A percentile compares a stretch with the other conserved stretches of the same genome.
phyloP scores from a whole-genome alignment of 352 stramenopile species.

The Pilasporangium apinafurcum region DNA sequence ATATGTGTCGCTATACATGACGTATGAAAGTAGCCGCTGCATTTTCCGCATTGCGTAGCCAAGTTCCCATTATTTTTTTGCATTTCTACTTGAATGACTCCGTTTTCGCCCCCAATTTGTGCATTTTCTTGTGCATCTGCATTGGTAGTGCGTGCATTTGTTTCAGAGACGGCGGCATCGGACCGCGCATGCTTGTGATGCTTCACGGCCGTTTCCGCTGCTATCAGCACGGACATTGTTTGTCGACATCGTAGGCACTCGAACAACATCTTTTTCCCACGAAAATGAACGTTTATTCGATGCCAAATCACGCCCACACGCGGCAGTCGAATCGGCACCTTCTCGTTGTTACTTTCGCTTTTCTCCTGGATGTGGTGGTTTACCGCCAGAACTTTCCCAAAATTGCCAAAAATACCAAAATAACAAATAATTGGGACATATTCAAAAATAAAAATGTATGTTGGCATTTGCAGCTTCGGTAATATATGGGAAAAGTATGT shows the following conservation, averaged over 20 bases:
- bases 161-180: not conserved
- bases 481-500: too few species aligned
- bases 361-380: too few species aligned
- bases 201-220: slow-evolving; percentile 2
- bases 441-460: too few species aligned
- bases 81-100: slow-evolving; percentile 3
- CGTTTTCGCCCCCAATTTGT: not conserved
- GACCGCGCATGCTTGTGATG: slow-evolving; percentile 2
- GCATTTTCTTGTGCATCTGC: not conserved
- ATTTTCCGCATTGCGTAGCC: slow-evolving; percentile 22
- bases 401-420: too few species aligned
- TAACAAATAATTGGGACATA: too few species aligned
- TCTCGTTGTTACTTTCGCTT: too few species aligned
- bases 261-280: slow-evolving; percentile 27
- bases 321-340: too few species aligned
- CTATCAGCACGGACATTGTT: slow-evolving; percentile 3
- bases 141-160: not conserved
- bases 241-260: slow-evolving; percentile 39
- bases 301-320: too few species aligned
- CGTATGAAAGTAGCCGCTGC: slow-evolving; percentile 37
- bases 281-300: too few species aligned
- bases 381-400: too few species aligned
- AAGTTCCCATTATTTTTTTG: too few species aligned
- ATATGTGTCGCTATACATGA: slow-evolving; percentile 16
- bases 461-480: too few species aligned